Evolutionary conservation across 176 grass and related monocot genomes (phyloP).

Genomic region (Dactylis glomerata): DNA sequence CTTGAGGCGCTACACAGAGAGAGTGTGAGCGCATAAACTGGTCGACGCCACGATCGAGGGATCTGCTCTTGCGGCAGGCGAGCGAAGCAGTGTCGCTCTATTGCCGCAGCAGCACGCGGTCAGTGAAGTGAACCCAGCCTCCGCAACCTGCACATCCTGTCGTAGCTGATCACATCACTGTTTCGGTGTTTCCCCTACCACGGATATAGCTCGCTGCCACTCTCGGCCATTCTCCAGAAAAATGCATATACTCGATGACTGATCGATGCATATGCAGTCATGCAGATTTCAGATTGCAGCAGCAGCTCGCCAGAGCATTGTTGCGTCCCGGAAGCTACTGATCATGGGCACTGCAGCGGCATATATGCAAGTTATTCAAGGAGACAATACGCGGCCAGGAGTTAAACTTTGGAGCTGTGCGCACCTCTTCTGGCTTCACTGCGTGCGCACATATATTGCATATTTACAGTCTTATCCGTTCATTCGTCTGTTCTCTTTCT

Average conservation of each 20-base stretch:
- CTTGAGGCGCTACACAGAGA: not conserved
- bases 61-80: conserved; percentile 10
- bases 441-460: not conserved
- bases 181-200: conserved; percentile 27
- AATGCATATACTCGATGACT: not conserved
- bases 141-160: not conserved
- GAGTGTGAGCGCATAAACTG: not conserved
- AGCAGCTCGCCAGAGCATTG: not conserved
- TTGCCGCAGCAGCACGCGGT: not conserved
- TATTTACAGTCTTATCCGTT: not conserved
- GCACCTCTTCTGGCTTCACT: not conserved
- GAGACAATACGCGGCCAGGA: not conserved
- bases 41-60: not conserved
- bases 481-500: not conserved
- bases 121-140: conserved; percentile 17
- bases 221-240: not conserved
- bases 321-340: conserved; percentile 30
- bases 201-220: conserved; percentile 10
- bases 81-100: conserved; percentile 1
- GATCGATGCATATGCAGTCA: conserved; percentile 14
- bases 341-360: conserved; percentile 20
- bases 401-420: not conserved
- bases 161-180: conserved; percentile 21
- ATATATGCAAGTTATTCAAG: not conserved
- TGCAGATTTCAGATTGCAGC: not conserved